phyloP scores from a whole-genome alignment of 2,329 filamentous ascomycete species.

The Aureobasidium lini region DNA sequence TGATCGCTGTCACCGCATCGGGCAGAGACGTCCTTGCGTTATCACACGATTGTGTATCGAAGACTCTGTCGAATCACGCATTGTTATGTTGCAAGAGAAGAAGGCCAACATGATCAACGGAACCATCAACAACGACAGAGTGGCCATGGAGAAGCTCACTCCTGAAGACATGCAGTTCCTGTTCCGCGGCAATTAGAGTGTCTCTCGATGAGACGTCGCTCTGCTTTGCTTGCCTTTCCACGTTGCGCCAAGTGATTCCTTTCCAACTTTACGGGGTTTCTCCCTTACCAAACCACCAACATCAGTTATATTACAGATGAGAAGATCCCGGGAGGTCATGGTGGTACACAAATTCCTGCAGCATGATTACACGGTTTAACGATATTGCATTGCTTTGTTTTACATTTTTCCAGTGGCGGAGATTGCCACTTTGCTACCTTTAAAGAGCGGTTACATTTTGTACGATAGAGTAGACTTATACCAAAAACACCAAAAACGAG shows the following conservation, averaged over 20 bases:
- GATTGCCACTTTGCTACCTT: neutral
- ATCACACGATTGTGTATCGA: constrained; percentile 95
- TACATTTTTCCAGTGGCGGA: neutral
- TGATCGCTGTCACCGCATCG: constrained; percentile 79
- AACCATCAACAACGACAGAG: constrained; percentile 88
- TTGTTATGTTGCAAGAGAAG: constrained; percentile 95
- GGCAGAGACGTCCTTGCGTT: constrained; percentile 85
- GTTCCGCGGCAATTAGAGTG: constrained; percentile 58
- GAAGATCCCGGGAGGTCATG: neutral
- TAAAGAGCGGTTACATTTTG: neutral
- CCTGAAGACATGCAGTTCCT: constrained; percentile 93
- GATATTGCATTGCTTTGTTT: neutral
- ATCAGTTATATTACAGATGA: neutral
- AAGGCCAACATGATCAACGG: constrained; percentile 97
- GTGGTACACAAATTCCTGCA: neutral
- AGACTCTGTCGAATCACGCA: constrained; percentile 91
- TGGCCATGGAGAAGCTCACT: constrained; percentile 83
- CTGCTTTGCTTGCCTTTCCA: neutral
- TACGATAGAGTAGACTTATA: constrained; percentile 1
- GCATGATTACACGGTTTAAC: constrained; percentile 5
- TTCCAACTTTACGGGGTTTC: neutral
- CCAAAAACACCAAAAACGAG: neutral
- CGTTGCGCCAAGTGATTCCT: neutral
- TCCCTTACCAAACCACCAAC: neutral
- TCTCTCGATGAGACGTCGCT: neutral